Evolutionary conservation across 2,329 filamentous ascomycete species (phyloP).

Genomic region (Phialemonium atrogriseum): DNA sequence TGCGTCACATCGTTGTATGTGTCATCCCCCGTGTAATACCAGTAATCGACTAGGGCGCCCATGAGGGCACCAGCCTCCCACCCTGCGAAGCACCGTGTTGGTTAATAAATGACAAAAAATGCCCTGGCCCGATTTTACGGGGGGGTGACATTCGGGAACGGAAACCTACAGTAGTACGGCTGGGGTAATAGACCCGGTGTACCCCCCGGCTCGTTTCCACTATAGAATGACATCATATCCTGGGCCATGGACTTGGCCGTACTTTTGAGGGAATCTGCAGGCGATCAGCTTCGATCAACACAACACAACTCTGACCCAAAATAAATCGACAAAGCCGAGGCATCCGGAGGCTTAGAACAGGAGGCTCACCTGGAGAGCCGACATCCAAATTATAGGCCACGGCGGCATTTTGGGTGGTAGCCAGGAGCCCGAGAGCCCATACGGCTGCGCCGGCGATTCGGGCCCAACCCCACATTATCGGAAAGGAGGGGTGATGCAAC

Average conservation of each 20-base stretch:
- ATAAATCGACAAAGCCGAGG: not conserved
- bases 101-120: not conserved
- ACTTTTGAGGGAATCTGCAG: constrained; percentile 49
- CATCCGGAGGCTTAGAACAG: not conserved
- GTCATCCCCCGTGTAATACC: constrained; percentile 68
- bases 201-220: constrained; percentile 39
- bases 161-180: constrained; percentile 42
- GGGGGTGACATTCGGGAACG: not conserved
- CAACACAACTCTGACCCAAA: constrained; percentile 12
- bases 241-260: constrained; percentile 41
- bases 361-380: constrained; percentile 12
- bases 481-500: too few species aligned
- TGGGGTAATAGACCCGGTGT: constrained; percentile 42
- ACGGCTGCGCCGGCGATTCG: constrained; percentile 4
- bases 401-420: constrained; percentile 4
- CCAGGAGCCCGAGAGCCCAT: constrained; percentile 9
- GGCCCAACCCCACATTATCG: constrained; percentile 6
- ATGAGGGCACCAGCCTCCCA: constrained; percentile 67
- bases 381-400: constrained; percentile 15
- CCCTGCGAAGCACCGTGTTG: constrained; percentile 24
- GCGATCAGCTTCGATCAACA: constrained; percentile 64
- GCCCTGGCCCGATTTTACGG: not conserved
- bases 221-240: constrained; percentile 41
- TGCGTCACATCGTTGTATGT: constrained; percentile 60
- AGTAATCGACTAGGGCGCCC: constrained; percentile 65